Evolutionary conservation across 495 filamentous ascomycete species (phyloP), one percentile per base, ranked within the genome.

Genomic region (Neurospora terricola): DNA sequence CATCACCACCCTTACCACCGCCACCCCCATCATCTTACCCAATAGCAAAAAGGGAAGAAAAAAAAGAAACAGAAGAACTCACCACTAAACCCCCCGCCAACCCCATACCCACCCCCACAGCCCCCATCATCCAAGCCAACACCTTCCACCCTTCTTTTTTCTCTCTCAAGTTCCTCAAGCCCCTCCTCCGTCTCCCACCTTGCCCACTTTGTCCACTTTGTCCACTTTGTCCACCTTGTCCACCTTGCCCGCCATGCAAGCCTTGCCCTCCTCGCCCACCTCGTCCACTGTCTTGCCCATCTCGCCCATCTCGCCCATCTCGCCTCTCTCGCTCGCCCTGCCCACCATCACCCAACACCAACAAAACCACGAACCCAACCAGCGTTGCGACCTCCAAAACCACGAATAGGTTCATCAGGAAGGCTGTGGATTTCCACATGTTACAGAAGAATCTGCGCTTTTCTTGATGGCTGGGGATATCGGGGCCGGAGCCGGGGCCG

Each of bases 361-460:
- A 10, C n/a, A 48, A 48, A 27, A 93, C 86, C 62, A 91, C 76
- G 80, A 92, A 96, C 4, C 90, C 86, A 14, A 96, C 89, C 18
- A 96, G 78, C 59, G 88, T 89, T 70, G 91, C 91, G 21, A 92
- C 86, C 82, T 97, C 89, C 38, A 94, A 75, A 43, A 97, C 88
- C 40, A 93, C 86, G 34, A 91, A 88, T 75, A 97, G 91, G 71
- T 87, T 91, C 88, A 97, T 93, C 71, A 97, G 82, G 80, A 97
- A 97, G 11, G 92, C 94, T 72, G 93, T 89, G 54, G 90, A 91
- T 39, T 92, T 88, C 95, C 95, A 98, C 88, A 96, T 91, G 74
- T 89, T 91, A 83, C 95, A 97, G 85, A 98, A 97, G 81, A 90
- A 88, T 38, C 92, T 94, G 83, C 93, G 91, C 69, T 88, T 85